A percentile compares a stretch with the other conserved stretches of the same genome.
Evolutionary conservation across 495 filamentous ascomycete genomes (phyloP).

Genomic region (Hypoxylon rickii): DNA sequence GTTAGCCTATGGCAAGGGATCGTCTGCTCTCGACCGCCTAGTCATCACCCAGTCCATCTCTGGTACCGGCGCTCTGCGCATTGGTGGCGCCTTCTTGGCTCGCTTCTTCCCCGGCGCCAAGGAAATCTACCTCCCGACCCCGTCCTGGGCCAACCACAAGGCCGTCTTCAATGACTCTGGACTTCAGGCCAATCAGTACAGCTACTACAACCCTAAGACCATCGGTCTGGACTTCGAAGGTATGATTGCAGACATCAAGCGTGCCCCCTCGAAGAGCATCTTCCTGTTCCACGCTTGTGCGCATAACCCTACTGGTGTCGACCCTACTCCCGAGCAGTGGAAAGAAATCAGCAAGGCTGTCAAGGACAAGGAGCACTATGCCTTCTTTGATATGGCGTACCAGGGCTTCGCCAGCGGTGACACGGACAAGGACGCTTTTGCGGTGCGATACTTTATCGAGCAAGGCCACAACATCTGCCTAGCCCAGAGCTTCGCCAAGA

Average conservation of each 20-base stretch:
- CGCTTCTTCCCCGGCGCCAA: conserved; percentile 88
- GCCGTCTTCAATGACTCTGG: conserved; percentile 94
- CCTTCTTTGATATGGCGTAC: conserved; percentile 99
- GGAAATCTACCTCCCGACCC: conserved; percentile 92
- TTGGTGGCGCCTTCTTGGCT: conserved; percentile 90
- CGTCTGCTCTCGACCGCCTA: conserved; percentile 74
- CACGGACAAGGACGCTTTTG: conserved; percentile 90
- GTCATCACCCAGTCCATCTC: conserved; percentile 98
- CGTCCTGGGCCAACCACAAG: conserved; percentile 98
- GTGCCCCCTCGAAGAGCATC: conserved; percentile 81
- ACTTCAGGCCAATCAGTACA: conserved; percentile 88
- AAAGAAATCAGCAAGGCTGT: conserved; percentile 86
- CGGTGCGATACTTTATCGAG: conserved; percentile 86
- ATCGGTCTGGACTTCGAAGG: conserved; percentile 98
- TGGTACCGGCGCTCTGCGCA: conserved; percentile 91
- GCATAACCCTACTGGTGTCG: conserved; percentile 97
- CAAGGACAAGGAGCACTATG: conserved; percentile 86
- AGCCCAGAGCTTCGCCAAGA: conserved; percentile 98
- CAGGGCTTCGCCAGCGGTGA: conserved; percentile 96
- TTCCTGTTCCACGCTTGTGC: conserved; percentile 96
- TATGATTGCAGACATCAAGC: conserved; percentile 87
- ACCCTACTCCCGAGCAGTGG: conserved; percentile 93
- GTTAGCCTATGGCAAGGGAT: conserved; percentile 86
- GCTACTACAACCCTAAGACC: conserved; percentile 98
- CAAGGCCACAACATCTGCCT: conserved; percentile 89